Base-by-base conservation (phyloP, 2,329 filamentous ascomycete species). In the Alternaria sp. region DNA sequence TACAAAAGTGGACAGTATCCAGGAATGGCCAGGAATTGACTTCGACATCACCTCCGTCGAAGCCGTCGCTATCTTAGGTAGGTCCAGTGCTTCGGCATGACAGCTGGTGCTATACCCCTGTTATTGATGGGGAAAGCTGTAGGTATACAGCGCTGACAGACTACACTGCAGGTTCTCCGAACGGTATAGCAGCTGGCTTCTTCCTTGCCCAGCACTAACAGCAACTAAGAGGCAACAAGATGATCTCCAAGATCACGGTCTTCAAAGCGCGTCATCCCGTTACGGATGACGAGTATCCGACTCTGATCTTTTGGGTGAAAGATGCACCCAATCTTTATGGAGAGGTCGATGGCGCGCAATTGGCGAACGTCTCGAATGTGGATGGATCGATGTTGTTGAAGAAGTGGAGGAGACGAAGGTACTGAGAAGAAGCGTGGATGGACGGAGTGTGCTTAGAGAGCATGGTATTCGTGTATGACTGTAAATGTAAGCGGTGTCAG, bases 201-300 rank as follows among this genome's bases (percentile, higher is more conserved):
- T 57, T 61, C 59, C 59, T 46, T n/a, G 51, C 53, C 5, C 59
- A 61, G 14, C 59, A 57, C n/a, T 37, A 61, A 30, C 44, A 44
- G 44, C 28, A 47, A 20, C 15, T 28, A 21, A 15, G 59, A 26
- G 49, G 33, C 2, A n/a, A 55, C 12, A 60, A 60, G 25, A 55
- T 54, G 47, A 54, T 60, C 49, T 46, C 23, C 5, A 54, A 46
- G 23, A 60, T 55, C 12, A 60, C 26, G 6, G 25, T 41, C 18
- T 55, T 60, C 18, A 55, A 45, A 41, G 47, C 47, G 7, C 23
- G 15, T 0, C 21, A 25, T 1, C 54, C 37, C 6, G 33, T 55
- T 23, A 44, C 28, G 14, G 14, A 26, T 5, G 57, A 47, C 28
- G 33, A 41, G 0, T 50, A 51, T 8, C 53, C 54, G n/a, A 44